These are phyloP conservation scores for Flueggea neowawraea DNA, from an alignment of 441 rosid species.

Conservation along the genomic window DNA sequence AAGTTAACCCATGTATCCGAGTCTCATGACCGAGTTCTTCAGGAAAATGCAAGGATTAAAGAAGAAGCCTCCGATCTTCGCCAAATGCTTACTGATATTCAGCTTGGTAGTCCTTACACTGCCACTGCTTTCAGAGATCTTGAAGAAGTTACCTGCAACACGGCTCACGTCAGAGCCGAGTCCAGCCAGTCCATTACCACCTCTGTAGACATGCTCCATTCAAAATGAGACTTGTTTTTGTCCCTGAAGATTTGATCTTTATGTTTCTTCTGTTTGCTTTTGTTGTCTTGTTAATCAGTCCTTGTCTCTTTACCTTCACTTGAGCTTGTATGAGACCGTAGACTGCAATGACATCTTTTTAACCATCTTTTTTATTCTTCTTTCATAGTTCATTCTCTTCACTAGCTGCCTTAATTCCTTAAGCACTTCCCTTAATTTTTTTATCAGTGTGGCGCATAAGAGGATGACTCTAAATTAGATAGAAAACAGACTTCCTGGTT, in stretches of 20 bases:
- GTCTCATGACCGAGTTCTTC: constrained; percentile 52
- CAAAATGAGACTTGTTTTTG: constrained; percentile 18
- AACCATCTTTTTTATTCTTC: constrained; percentile 16
- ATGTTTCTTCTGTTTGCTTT: constrained; percentile 14
- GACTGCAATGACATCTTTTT: constrained; percentile 30
- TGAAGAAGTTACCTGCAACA: constrained; percentile 43
- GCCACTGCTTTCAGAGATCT: constrained; percentile 33
- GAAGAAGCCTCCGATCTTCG: constrained; percentile 82
- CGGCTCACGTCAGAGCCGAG: constrained; percentile 42
- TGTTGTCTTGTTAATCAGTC: constrained; percentile 12
- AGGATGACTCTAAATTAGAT: no score
- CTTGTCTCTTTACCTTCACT: constrained; percentile 6
- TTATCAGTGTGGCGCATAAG: no score
- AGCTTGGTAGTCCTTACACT: constrained; percentile 44
- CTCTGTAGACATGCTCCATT: constrained; percentile 42
- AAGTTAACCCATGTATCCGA: constrained; percentile 62
- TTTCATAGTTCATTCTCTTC: neutral
- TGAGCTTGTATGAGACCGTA: constrained; percentile 18
- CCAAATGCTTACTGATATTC: constrained; percentile 51
- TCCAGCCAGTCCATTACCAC: constrained; percentile 37
- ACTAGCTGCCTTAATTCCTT: no score
- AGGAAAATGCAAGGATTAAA: constrained; percentile 72
- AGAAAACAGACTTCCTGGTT: no score
- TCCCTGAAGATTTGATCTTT: constrained; percentile 1
- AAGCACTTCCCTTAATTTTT: no score